These are phyloP conservation scores for Puccinia coronata DNA, from an alignment of 1,284 basidiomycete genomes.

Conservation along the genomic window DNA sequence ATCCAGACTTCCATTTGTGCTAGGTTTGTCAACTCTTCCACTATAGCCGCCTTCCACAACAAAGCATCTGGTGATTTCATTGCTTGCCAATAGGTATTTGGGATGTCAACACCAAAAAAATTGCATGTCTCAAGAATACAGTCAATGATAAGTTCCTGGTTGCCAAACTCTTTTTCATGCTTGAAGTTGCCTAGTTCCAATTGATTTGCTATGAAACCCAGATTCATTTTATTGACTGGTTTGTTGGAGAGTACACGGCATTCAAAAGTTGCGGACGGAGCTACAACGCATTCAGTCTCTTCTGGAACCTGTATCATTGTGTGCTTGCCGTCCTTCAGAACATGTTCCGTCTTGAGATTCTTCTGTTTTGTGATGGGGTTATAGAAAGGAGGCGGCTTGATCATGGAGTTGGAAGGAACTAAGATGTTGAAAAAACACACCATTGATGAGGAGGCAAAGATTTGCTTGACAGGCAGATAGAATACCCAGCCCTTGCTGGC, in stretches of 20 bases:
- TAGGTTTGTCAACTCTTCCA: not conserved
- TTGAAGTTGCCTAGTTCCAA: constrained; percentile 1
- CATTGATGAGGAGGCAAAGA: too few relatives aligned
- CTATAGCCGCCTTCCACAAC: not conserved
- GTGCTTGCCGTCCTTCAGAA: too few relatives aligned
- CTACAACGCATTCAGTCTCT: not conserved
- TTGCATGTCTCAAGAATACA: not conserved
- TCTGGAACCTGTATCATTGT: too few relatives aligned
- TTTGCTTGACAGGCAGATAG: too few relatives aligned
- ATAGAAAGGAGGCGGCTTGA: too few relatives aligned
- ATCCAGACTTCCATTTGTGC: constrained; percentile 3
- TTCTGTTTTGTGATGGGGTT: too few relatives aligned
- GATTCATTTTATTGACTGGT: not conserved
- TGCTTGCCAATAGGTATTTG: not conserved
- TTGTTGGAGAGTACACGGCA: too few relatives aligned
- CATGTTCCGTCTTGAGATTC: too few relatives aligned
- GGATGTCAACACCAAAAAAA: not conserved
- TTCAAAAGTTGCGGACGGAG: not conserved
- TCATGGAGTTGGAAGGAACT: too few relatives aligned
- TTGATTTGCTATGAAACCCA: not conserved
- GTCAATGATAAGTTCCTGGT: constrained; percentile 4
- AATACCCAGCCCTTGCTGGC: constrained; percentile 6
- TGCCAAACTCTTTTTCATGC: not conserved
- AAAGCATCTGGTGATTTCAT: not conserved
- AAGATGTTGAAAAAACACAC: too few relatives aligned